Base-by-base conservation (phyloP, 495 filamentous ascomycete species). In the Cladorrhinum samala region DNA sequence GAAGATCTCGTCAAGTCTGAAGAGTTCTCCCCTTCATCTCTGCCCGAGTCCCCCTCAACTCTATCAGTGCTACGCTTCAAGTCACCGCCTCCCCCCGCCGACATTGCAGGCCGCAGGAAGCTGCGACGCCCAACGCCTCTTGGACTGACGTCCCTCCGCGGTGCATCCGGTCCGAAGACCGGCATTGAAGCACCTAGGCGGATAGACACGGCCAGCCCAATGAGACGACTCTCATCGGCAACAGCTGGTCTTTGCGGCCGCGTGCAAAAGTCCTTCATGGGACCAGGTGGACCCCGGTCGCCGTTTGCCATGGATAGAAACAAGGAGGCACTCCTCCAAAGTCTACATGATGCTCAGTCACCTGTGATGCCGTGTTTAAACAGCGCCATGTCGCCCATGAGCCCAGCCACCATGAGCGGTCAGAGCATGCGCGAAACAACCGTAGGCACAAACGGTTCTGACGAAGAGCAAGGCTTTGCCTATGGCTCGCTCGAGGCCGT, bases 31-130 rank as follows among this genome's bases (percentile, higher is more conserved):
- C 64, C 64, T 42, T 44, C 27, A 27, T 64, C 59, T 13, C 55
- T 67, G 36, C 59, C 71, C 7, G 62, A 52, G 9, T 66, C 68
- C 8, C 61, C 61, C 1, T 49, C 55, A 9, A 50, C 49, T 2
- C 16, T 55, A 14, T 47, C 56, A 2, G 53, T 61, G 18, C 11
- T 67, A 42, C 61, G 62, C n/a, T 71, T 77, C 58, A 72, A 66
- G 55, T 75, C 73, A 0, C 75, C 75, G 1, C 72, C 73, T 8
- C 74, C 74, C 23, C 65, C 73, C 1, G 66, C 70, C 37, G 71
- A 78, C 53, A 72, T 78, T 37, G 75, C 75, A 18, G 66, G 71
- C 16, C 68, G 75, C 23, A 65, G 75, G 50, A 78, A 77, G 53
- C 67, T 70, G 46, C 64, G 71, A 7, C 68, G 73, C 9, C 73